Base-by-base conservation (phyloP, 768 basidiomycete genomes). In the Strobilomyces echinocephalus region DNA sequence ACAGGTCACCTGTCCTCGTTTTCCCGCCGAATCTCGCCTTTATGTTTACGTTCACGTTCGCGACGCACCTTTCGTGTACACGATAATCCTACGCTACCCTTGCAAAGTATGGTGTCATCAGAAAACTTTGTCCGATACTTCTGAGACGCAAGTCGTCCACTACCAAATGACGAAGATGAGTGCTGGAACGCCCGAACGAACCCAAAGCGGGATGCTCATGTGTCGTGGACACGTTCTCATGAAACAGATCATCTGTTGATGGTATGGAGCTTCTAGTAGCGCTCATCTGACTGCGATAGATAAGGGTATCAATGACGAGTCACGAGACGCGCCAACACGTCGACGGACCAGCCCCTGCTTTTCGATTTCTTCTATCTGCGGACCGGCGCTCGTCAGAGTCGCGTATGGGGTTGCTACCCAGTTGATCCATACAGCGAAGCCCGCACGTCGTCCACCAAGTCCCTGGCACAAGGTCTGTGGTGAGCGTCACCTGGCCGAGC, bases 201-300 rank as follows among this genome's bases (percentile, higher is more conserved):
- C 51, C 47, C 26, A 33, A 43, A 43, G 31, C 34, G 39, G 57
- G 49, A n/a, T 33, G 45, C 43, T 50, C 55, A 61, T 60, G 49
- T 61, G 55, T 53, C 35, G 34, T 20, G 15, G 15, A 16, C 54
- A 56, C 57, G 51, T 53, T 53, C 49, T 49, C 33, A 53, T 57
- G 54, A 56, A 56, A 57, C 46, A 39, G 38, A 45, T 56, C 54
- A 44, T 43, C 50, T 50, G 47, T 40, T 52, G 42, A 39, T 34
- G 45, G 30, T 57, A 26, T 1, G n/a, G 38, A 11, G 20, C 46
- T 40, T 51, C 53, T 50, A 20, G 40, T 30, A 42, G 5, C 35
- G 50, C 43, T 58, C 57, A 58, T 42, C 30, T 58, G 57, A 58
- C 50, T 45, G 15, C 11, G 31, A 38, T 33, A 48, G 50, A 48